A percentile compares a stretch with the other conserved stretches of the same genome.
Conservation (phyloP, 148 eudicot species). For the Cornus controversa region DNA sequence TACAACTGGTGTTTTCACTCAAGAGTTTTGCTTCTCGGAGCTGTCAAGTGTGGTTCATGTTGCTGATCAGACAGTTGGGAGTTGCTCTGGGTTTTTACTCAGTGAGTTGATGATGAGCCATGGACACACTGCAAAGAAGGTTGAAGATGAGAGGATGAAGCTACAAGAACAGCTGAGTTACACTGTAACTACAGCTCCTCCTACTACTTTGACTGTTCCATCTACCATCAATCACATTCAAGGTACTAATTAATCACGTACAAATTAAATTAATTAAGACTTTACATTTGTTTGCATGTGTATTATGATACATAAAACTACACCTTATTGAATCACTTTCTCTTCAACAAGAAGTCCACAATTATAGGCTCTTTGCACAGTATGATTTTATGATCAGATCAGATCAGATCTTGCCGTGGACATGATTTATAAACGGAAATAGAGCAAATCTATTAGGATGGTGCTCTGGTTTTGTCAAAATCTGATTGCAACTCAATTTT, state of each 20-base stretch:
- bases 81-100: constrained; percentile 44
- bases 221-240: constrained; percentile 42
- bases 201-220: constrained; percentile 22
- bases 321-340: too few relatives aligned
- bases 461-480: too few relatives aligned
- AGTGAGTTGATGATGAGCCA: constrained; percentile 44
- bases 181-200: constrained; percentile 27
- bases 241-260: constrained; percentile 35
- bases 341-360: too few relatives aligned
- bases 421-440: too few relatives aligned
- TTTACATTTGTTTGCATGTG: constrained; percentile 11
- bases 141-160: constrained; percentile 38
- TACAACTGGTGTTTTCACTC: constrained; percentile 19
- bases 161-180: constrained; percentile 44
- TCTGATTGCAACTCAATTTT: too few relatives aligned
- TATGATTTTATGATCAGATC: too few relatives aligned
- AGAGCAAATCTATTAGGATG: too few relatives aligned
- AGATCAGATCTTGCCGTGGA: too few relatives aligned
- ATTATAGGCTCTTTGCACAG: too few relatives aligned
- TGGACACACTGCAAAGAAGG: constrained; percentile 25
- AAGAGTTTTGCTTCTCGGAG: constrained; percentile 53
- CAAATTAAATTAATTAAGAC: background rate
- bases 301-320: too few relatives aligned
- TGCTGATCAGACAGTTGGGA: constrained; percentile 31
- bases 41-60: constrained; percentile 1